These are phyloP conservation scores for Crotalaria pallida DNA, from an alignment of 306 rosid genomes.

Conservation along the genomic window DNA sequence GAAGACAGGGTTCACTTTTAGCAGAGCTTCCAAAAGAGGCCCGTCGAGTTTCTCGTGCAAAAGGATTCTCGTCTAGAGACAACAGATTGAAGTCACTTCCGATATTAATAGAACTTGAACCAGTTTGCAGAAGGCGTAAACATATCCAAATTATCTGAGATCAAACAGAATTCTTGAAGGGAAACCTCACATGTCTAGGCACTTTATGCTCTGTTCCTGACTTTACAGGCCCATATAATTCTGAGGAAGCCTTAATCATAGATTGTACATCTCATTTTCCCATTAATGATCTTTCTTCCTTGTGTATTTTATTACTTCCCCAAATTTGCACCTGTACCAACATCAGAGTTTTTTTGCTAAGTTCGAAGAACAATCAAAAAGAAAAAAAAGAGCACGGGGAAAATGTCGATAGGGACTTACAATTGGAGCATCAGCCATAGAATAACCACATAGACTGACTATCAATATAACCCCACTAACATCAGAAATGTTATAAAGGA, in stretches of 20 bases:
- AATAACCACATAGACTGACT: constrained; percentile 92
- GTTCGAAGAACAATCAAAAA: constrained; percentile 10
- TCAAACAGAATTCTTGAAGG: constrained; percentile 71
- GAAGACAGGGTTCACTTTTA: constrained; percentile 73
- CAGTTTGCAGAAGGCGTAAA: constrained; percentile 70
- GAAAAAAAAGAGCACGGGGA: constrained; percentile 10
- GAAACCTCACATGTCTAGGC: constrained; percentile 78
- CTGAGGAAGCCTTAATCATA: constrained; percentile 59
- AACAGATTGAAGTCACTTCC: constrained; percentile 63
- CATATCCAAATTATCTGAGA: constrained; percentile 94
- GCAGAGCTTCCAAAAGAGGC: constrained; percentile 80
- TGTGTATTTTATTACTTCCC: constrained; percentile 90
- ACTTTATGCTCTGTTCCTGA: constrained; percentile 42
- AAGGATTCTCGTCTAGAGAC: constrained; percentile 88
- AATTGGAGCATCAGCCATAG: constrained; percentile 74
- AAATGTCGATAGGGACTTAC: constrained; percentile 48
- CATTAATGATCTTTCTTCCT: constrained; percentile 83
- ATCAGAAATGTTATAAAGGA: constrained; percentile 74
- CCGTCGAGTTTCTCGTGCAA: constrained; percentile 61
- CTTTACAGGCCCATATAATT: constrained; percentile 65
- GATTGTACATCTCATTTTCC: constrained; percentile 98
- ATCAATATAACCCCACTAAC: constrained; percentile 83
- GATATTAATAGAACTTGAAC: constrained; percentile 71
- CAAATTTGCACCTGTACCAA: constrained; percentile 83
- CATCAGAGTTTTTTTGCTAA: constrained; percentile 26